phyloP scores from a whole-genome alignment of 2,329 filamentous ascomycete species.

The Calonectria henricotiae region DNA sequence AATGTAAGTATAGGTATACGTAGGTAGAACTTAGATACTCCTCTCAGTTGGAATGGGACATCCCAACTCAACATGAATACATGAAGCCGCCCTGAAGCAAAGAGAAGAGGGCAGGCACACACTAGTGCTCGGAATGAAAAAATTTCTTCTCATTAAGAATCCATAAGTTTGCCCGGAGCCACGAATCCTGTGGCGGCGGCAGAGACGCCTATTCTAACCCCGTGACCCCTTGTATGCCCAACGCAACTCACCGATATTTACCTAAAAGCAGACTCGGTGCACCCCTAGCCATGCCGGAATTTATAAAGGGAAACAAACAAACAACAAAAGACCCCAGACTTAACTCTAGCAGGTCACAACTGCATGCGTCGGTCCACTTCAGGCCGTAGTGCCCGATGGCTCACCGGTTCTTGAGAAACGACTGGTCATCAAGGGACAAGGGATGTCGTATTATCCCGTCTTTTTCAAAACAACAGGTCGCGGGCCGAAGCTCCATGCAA shows the following conservation, averaged over 20 bases:
- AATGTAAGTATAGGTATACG: not conserved
- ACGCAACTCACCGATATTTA: conserved; percentile 29
- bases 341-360: not conserved
- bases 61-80: conserved; percentile 10
- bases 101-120: not conserved
- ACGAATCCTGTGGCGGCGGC: not conserved
- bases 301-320: not conserved
- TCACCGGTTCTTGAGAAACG: conserved; percentile 28
- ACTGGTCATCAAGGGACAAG: conserved; percentile 29
- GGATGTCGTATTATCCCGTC: conserved; percentile 22
- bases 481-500: conserved; percentile 41
- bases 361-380: conserved; percentile 8
- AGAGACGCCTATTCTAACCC: conserved; percentile 6
- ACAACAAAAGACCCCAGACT: conserved; percentile 5
- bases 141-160: conserved; percentile 2
- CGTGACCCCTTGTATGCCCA: conserved; percentile 1
- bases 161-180: not conserved
- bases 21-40: conserved; percentile 30
- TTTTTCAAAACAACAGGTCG: conserved; percentile 30
- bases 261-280: conserved; percentile 7
- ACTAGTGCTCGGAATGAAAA: not conserved
- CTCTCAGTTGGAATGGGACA: conserved; percentile 29
- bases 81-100: not conserved
- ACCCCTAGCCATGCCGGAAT: conserved; percentile 5
- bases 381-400: conserved; percentile 1